phyloP scores from a whole-genome alignment of 768 basidiomycete species.

The Russula griseocarnosa region DNA sequence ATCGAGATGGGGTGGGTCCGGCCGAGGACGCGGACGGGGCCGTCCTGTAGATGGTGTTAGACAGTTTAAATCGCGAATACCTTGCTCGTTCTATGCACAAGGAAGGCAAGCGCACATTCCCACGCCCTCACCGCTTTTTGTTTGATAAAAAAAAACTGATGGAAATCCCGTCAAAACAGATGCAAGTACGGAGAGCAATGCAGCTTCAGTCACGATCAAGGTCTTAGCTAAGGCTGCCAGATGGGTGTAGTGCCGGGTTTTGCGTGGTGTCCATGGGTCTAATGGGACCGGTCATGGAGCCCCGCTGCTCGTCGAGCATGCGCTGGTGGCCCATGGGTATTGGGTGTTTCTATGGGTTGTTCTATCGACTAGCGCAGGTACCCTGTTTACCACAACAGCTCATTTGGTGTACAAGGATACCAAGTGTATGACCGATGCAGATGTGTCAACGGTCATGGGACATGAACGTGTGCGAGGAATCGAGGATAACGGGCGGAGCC shows the following conservation, averaged over 20 bases:
- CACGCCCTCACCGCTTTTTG: slow-evolving; percentile 32
- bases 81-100: slow-evolving; percentile 86
- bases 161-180: slow-evolving; percentile 48
- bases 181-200: slow-evolving; percentile 87
- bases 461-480: slow-evolving; percentile 14
- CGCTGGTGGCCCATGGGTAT: not conserved
- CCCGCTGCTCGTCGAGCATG: not conserved
- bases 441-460: slow-evolving; percentile 20
- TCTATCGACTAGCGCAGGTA: slow-evolving; percentile 14
- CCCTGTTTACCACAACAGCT: slow-evolving; percentile 19
- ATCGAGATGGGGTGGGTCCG: slow-evolving; percentile 29
- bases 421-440: slow-evolving; percentile 1
- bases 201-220: slow-evolving; percentile 69
- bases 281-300: slow-evolving; percentile 2
- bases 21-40: slow-evolving; percentile 46
- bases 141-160: slow-evolving; percentile 18
- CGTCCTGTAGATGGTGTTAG: slow-evolving; percentile 59
- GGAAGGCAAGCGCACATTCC: slow-evolving; percentile 82
- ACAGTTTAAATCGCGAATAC: slow-evolving; percentile 74
- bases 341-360: slow-evolving; percentile 7
- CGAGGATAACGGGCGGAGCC: not conserved
- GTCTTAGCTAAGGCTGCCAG: slow-evolving; percentile 16
- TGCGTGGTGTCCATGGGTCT: not conserved
- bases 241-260: not conserved
- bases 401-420: slow-evolving; percentile 19